Evolutionary conservation across 352 stramenopile species (phyloP), one percentile per base, ranked within the genome.

Genomic region (Phytophthora rubi): DNA sequence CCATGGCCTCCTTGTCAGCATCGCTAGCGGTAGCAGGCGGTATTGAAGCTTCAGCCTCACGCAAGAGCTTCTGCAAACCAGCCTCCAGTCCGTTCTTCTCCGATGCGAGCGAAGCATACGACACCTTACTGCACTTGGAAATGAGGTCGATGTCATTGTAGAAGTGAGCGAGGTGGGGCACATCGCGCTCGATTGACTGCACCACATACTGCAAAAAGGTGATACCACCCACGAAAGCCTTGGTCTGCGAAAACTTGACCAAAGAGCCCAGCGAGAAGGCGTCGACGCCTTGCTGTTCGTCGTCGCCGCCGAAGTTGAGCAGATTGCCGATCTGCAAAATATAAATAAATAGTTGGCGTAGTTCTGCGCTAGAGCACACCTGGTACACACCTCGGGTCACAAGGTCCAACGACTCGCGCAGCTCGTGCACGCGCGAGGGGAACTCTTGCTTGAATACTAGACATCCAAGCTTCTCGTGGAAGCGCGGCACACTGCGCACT

Each of bases 141-240:
- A 94, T 82, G 28, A 94, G 69, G 59, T 90, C 84, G 57, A 95
- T 90, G 66, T 90, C 79, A 45, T 92, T 78, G 64, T 92, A 86
- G 59, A 95, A 95, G 26, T 82, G 76, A 23, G 80, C 83, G 1
- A 95, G 78, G 15, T 91, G 73, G 4, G 88, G 88, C 18, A 91
- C 84, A 28, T 95, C 88, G 15, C 86, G 80, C 64, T 96, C 88
- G 52, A 94, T 91, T 23, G 83, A 92, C 68, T 96, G 85, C 21
- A 96, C 86, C n/a, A 96, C 76, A 59, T 93, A 96, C 49, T 96
- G 88, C 55, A 94, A 74, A 60, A 96, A 90, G 12, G 88, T 94
- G 48, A 89, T 89, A 6, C 86, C 84, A 9, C 88, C 88, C 10
- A 91, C 82, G 53, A 96, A 96, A 23, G 86, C 88, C 70, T 94